Percentiles rank a stretch among this genome's conserved stretches.
Evolutionary conservation across 179 eudicot genomes (phyloP).

Genomic region (Camellia oleifera): DNA sequence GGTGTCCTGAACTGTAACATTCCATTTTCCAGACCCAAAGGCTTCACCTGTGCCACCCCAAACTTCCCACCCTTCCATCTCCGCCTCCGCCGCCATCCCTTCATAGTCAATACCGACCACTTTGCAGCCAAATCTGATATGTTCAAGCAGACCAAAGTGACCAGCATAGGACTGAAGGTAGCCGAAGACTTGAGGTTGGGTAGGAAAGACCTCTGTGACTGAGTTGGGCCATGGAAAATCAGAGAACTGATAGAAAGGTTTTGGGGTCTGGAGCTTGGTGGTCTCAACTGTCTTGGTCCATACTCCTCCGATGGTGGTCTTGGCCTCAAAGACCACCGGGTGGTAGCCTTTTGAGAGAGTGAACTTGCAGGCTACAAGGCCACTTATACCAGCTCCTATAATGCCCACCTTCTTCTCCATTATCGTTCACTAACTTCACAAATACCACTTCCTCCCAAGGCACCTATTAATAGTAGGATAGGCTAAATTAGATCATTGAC

Average conservation of each 20-base stretch:
- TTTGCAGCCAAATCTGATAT: slow-evolving; percentile 38
- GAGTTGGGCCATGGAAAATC: slow-evolving; percentile 77
- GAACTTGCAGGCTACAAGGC: slow-evolving; percentile 74
- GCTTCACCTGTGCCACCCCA: slow-evolving; percentile 48
- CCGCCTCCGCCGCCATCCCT: slow-evolving; percentile 16
- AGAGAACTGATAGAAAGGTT: slow-evolving; percentile 48
- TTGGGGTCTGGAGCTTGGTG: slow-evolving; percentile 65
- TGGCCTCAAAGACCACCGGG: slow-evolving; percentile 63
- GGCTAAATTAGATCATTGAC: too few relatives aligned
- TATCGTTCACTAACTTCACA: slow-evolving; percentile 16
- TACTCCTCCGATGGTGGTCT: slow-evolving; percentile 54
- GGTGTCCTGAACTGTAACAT: slow-evolving; percentile 31
- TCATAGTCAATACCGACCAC: slow-evolving; percentile 32
- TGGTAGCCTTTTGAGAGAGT: slow-evolving; percentile 43
- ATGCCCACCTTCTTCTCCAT: slow-evolving; percentile 40
- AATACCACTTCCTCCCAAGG: too few relatives aligned
- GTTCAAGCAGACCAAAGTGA: slow-evolving; percentile 38
- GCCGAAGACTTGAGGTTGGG: slow-evolving; percentile 34
- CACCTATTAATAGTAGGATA: too few relatives aligned
- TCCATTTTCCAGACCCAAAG: slow-evolving; percentile 45
- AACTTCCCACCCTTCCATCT: slow-evolving; percentile 25
- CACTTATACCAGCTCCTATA: slow-evolving; percentile 72
- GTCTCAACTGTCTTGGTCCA: slow-evolving; percentile 55
- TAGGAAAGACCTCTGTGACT: slow-evolving; percentile 34
- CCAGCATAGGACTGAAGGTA: slow-evolving; percentile 56